A percentile compares a stretch with the other conserved stretches of the same genome.
Conservation (phyloP, 108 stramenopile species). For the Bacterosira constricta region DNA sequence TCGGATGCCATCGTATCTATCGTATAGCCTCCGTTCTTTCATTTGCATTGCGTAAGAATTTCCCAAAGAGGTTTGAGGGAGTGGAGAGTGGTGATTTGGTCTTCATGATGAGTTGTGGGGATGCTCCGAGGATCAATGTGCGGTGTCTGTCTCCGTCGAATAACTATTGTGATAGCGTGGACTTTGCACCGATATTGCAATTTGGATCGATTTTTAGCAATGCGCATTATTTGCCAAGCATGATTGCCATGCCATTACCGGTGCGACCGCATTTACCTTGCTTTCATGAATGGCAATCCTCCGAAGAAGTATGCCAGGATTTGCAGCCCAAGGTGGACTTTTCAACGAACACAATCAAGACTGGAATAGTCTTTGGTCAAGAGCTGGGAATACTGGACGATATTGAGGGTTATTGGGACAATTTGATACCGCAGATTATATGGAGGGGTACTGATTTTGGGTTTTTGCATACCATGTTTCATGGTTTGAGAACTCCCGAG, state of each 20-base stretch:
- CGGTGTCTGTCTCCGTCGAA: slow-evolving; percentile 1
- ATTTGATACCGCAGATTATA: slow-evolving; percentile 45
- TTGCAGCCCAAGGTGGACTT: slow-evolving; percentile 13
- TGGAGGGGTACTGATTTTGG: slow-evolving; percentile 53
- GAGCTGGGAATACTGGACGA: background rate
- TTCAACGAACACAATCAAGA: slow-evolving; percentile 1
- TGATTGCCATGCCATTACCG: slow-evolving; percentile 48
- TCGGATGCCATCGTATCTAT: slow-evolving; percentile 36
- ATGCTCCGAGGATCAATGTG: slow-evolving; percentile 26
- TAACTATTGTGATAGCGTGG: slow-evolving; percentile 7
- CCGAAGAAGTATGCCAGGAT: slow-evolving; percentile 11
- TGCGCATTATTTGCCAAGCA: slow-evolving; percentile 15
- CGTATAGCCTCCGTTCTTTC: slow-evolving; percentile 33
- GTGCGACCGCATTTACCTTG: slow-evolving; percentile 33
- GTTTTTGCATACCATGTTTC: slow-evolving; percentile 30
- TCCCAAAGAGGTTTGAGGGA: slow-evolving; percentile 34
- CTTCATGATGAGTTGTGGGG: slow-evolving; percentile 28
- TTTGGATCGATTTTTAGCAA: slow-evolving; percentile 35
- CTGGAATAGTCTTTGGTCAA: slow-evolving; percentile 25
- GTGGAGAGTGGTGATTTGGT: slow-evolving; percentile 19
- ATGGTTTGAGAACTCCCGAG: slow-evolving; percentile 19
- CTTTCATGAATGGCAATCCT: slow-evolving; percentile 30
- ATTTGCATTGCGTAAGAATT: slow-evolving; percentile 35
- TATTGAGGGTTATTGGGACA: slow-evolving; percentile 16
- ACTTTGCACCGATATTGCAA: slow-evolving; percentile 45